Evolutionary conservation across 1,284 basidiomycete species (phyloP).

Genomic region (Naganishia sp.): DNA sequence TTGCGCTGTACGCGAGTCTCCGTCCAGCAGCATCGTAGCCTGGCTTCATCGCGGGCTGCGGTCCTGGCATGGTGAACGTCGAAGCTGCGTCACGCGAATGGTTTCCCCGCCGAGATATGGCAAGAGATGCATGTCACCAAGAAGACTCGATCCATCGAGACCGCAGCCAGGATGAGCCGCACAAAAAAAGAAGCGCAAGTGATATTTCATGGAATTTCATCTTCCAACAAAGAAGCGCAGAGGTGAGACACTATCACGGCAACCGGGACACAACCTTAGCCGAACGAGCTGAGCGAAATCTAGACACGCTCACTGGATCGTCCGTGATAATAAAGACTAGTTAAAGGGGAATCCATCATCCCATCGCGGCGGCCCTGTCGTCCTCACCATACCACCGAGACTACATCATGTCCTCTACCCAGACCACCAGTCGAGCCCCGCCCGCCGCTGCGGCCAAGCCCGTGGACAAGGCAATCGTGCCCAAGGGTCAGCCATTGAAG

Average conservation of each 20-base stretch:
- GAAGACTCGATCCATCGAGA: too few species aligned
- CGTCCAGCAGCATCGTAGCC: conserved; percentile 12
- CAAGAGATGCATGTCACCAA: neutral
- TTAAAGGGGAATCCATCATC: neutral
- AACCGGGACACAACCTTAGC: too few species aligned
- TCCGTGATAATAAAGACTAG: too few species aligned
- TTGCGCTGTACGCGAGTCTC: neutral
- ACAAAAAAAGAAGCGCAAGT: neutral
- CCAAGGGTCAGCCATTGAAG: conserved; percentile 41
- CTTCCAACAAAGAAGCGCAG: too few species aligned
- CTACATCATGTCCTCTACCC: conserved; percentile 12
- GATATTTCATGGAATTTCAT: neutral
- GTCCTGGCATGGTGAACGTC: conserved; percentile 14
- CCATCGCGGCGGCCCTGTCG: neutral
- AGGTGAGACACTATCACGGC: too few species aligned
- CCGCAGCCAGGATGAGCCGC: neutral
- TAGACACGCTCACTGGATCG: too few species aligned
- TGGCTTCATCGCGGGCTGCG: conserved; percentile 18
- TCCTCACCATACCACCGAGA: neutral
- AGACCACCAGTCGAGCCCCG: conserved; percentile 10
- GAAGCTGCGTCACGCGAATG: too few species aligned
- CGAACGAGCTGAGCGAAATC: too few species aligned
- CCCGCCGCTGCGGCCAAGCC: conserved; percentile 21
- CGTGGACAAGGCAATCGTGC: conserved; percentile 30
- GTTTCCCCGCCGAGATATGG: neutral